A percentile compares a stretch with the other conserved stretches of the same genome.
Conservation (phyloP, 2,329 filamentous ascomycete genomes). For the Chaetomiaceae sp. region DNA sequence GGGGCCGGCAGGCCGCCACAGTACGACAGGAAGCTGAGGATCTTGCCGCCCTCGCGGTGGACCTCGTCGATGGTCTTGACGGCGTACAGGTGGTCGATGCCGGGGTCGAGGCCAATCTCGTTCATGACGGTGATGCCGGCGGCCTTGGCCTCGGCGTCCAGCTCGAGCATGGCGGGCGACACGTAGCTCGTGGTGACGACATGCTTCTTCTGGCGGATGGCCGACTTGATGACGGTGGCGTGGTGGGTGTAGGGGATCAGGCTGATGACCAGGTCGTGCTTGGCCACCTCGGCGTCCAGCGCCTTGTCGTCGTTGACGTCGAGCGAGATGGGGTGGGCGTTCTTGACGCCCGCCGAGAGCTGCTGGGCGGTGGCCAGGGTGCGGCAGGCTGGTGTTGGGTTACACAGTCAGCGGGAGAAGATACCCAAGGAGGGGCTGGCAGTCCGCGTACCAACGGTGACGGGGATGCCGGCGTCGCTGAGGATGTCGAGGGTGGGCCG, state of each 20-base stretch:
- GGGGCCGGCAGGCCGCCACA: conserved; percentile 73
- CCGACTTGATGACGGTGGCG: conserved; percentile 84
- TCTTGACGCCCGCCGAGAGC: conserved; percentile 66
- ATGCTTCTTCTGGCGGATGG: conserved; percentile 90
- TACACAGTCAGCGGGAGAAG: neutral
- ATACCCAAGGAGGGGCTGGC: neutral
- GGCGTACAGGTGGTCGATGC: conserved; percentile 72
- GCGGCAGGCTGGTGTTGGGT: conserved; percentile 24
- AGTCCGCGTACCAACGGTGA: conserved; percentile 56
- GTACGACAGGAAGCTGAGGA: conserved; percentile 75
- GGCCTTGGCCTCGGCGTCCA: conserved; percentile 76
- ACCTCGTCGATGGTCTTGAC: conserved; percentile 85
- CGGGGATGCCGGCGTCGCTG: conserved; percentile 53
- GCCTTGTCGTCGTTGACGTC: conserved; percentile 74
- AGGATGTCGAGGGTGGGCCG: conserved; percentile 62
- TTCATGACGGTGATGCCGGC: conserved; percentile 97
- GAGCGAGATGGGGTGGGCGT: conserved; percentile 72
- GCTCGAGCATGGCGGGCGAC: conserved; percentile 85
- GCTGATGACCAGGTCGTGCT: conserved; percentile 74
- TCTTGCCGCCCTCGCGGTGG: conserved; percentile 82
- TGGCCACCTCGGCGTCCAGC: conserved; percentile 73
- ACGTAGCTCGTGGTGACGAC: conserved; percentile 95
- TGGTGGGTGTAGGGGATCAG: conserved; percentile 93
- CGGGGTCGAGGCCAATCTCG: conserved; percentile 79
- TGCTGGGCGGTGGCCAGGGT: conserved; percentile 69